phyloP scores from a whole-genome alignment of 164 flowering plant genomes.

The Chimonanthus praecox region DNA sequence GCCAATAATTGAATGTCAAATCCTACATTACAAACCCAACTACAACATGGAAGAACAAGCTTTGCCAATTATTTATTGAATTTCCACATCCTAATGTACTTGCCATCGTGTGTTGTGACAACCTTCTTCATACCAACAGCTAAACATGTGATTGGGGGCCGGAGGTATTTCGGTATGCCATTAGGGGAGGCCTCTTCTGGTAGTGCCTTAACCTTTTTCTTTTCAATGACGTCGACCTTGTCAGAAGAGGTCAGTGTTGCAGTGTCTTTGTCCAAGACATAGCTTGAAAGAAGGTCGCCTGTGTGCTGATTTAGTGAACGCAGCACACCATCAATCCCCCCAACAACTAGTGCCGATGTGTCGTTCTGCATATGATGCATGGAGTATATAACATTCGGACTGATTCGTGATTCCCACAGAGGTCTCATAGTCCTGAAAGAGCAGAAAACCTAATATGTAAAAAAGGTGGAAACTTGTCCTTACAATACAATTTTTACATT shows the following conservation, averaged over 20 bases:
- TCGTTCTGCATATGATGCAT: slow-evolving; percentile 55
- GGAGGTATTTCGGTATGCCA: slow-evolving; percentile 31
- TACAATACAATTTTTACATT: no score
- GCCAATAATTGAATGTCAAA: no score
- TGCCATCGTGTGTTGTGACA: slow-evolving; percentile 63
- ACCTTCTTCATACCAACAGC: slow-evolving; percentile 92
- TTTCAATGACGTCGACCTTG: slow-evolving; percentile 18
- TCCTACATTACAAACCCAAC: background rate
- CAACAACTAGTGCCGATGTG: slow-evolving; percentile 53
- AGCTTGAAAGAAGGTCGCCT: slow-evolving; percentile 58
- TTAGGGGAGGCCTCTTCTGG: slow-evolving; percentile 38
- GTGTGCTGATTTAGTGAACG: slow-evolving; percentile 55
- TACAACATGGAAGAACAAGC: background rate
- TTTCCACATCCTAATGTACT: slow-evolving; percentile 66
- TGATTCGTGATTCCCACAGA: slow-evolving; percentile 62
- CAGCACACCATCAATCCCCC: slow-evolving; percentile 87
- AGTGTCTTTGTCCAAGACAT: slow-evolving; percentile 28
- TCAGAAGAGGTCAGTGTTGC: slow-evolving; percentile 10
- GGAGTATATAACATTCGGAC: slow-evolving; percentile 73
- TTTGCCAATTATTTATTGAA: slow-evolving; percentile 24
- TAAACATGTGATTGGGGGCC: slow-evolving; percentile 73
- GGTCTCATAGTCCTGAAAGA: slow-evolving; percentile 50
- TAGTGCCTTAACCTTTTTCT: slow-evolving; percentile 38
- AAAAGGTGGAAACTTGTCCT: no score
- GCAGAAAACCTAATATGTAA: background rate